These are phyloP conservation scores for Noccaea bulbosa DNA, from an alignment of 345 rosid species.

Conservation along the genomic window DNA sequence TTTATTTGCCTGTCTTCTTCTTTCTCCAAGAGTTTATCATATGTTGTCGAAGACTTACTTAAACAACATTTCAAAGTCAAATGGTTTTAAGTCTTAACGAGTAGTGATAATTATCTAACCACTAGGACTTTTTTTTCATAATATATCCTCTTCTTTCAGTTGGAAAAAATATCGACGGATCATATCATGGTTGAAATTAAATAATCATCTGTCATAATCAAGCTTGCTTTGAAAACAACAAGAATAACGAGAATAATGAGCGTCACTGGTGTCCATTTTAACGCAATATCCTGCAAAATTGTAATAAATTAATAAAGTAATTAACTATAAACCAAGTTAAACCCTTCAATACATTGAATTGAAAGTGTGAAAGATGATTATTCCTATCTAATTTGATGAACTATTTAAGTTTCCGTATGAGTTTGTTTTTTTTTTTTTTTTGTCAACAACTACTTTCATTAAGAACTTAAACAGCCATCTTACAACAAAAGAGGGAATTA, in stretches of 20 bases:
- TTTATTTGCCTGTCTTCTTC: slow-evolving; percentile 14
- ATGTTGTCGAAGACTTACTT: slow-evolving; percentile 35
- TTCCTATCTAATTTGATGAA: slow-evolving; percentile 24
- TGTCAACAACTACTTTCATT: too few relatives aligned
- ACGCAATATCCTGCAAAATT: slow-evolving; percentile 50
- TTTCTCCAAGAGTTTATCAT: slow-evolving; percentile 27
- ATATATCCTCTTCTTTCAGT: background rate
- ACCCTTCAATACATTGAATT: background rate
- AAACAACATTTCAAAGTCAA: slow-evolving; percentile 31
- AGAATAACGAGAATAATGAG: slow-evolving; percentile 43
- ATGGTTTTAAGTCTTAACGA: slow-evolving; percentile 19
- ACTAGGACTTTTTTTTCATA: background rate
- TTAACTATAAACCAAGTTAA: slow-evolving; percentile 1
- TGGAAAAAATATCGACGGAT: background rate
- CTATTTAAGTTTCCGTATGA: background rate
- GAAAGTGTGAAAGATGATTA: background rate
- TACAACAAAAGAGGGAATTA: too few relatives aligned
- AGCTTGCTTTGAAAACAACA: slow-evolving; percentile 51
- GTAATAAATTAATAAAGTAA: slow-evolving; percentile 1
- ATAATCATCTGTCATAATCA: slow-evolving; percentile 48
- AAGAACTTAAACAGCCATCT: too few relatives aligned
- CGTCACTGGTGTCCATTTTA: slow-evolving; percentile 64
- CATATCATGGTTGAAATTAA: slow-evolving; percentile 43
- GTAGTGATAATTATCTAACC: background rate
- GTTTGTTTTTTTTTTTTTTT: too few relatives aligned